These are phyloP conservation scores for Epipyxis sp. DNA, from an alignment of 108 stramenopile genomes.

Conservation along the genomic window DNA sequence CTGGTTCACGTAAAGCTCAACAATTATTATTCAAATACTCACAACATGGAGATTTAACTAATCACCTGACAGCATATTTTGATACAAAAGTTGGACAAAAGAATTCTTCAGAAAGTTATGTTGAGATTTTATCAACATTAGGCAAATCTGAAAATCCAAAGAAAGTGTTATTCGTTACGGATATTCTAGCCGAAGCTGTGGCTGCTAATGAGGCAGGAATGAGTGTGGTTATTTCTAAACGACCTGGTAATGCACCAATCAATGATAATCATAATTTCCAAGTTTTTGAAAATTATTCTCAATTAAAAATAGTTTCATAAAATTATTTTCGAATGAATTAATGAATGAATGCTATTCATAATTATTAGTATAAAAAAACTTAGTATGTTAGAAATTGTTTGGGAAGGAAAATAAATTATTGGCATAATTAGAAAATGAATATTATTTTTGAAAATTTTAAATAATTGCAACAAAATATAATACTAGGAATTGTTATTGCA, in stretches of 20 bases:
- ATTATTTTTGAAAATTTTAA: too few relatives aligned
- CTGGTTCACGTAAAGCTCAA: constrained; percentile 77
- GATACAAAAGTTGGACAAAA: constrained; percentile 82
- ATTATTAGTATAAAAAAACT: too few relatives aligned
- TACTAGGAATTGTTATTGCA: too few relatives aligned
- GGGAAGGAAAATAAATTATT: too few relatives aligned
- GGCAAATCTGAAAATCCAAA: constrained; percentile 54
- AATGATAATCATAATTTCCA: neutral
- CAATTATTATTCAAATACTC: constrained; percentile 75
- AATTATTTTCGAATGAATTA: too few relatives aligned
- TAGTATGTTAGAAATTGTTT: too few relatives aligned
- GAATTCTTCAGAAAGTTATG: constrained; percentile 63
- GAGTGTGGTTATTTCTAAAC: constrained; percentile 61
- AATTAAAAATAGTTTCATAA: too few relatives aligned
- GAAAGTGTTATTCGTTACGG: constrained; percentile 78
- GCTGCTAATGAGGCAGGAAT: constrained; percentile 77
- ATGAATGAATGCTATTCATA: too few relatives aligned
- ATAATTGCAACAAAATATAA: too few relatives aligned
- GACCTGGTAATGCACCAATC: constrained; percentile 77
- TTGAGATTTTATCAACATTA: constrained; percentile 64
- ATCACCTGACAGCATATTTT: constrained; percentile 69
- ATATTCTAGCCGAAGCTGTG: constrained; percentile 69
- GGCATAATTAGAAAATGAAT: too few relatives aligned
- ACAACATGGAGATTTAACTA: constrained; percentile 66
- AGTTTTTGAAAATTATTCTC: neutral